Conservation (phyloP, 768 basidiomycete species). For the Auriscalpium orientale region DNA sequence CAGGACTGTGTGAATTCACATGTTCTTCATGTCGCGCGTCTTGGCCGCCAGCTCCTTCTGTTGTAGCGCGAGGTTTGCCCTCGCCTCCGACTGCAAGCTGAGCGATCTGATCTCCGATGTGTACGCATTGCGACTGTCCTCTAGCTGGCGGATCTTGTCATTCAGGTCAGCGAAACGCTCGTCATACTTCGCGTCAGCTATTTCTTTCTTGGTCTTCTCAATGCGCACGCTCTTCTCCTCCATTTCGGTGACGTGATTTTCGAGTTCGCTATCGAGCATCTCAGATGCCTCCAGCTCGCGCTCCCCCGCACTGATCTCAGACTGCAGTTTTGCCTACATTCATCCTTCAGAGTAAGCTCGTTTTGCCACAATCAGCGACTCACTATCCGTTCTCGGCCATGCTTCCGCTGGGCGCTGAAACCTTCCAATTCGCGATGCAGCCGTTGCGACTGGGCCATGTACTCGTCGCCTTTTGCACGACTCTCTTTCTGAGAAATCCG, state of each 20-base stretch:
- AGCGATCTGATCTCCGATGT: constrained; percentile 64
- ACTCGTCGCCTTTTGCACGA: constrained; percentile 53
- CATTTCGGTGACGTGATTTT: constrained; percentile 51
- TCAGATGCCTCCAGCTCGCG: constrained; percentile 49
- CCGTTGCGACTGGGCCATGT: constrained; percentile 47
- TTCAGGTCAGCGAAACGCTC: constrained; percentile 49
- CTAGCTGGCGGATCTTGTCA: constrained; percentile 47
- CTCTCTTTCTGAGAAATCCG: constrained; percentile 41
- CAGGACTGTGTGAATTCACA: constrained; percentile 37
- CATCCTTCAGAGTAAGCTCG: neutral
- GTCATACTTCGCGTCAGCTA: constrained; percentile 58
- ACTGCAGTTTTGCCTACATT: constrained; percentile 30
- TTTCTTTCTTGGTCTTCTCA: constrained; percentile 50
- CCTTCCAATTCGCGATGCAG: constrained; percentile 49
- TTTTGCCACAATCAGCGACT: constrained; percentile 43
- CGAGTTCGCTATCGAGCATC: constrained; percentile 44
- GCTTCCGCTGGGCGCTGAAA: constrained; percentile 39
- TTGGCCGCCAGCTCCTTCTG: constrained; percentile 59
- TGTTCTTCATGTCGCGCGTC: constrained; percentile 55
- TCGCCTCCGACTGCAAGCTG: constrained; percentile 70
- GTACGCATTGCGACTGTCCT: constrained; percentile 62
- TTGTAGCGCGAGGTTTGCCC: constrained; percentile 75
- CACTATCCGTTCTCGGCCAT: constrained; percentile 5
- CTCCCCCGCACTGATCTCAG: constrained; percentile 45
- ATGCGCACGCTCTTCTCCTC: constrained; percentile 60